phyloP scores from a whole-genome alignment of 768 basidiomycete species.

The Suillus ampliporus region DNA sequence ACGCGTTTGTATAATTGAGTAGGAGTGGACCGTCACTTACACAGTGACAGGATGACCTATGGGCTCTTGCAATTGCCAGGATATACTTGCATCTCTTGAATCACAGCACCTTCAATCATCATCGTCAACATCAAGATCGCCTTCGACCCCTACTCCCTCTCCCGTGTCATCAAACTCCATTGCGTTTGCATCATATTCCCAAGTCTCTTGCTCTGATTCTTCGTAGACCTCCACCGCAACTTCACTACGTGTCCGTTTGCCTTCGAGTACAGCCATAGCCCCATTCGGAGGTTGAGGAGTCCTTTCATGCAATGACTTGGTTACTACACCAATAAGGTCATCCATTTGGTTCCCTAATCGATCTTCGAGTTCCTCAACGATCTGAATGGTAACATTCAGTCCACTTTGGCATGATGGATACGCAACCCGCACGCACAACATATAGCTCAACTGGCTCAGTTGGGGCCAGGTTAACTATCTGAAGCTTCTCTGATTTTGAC shows the following conservation, averaged over 20 bases:
- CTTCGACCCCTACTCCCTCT: slow-evolving; percentile 69
- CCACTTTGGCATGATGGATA: background rate
- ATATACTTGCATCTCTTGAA: background rate
- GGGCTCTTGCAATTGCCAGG: background rate
- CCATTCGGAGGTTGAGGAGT: background rate
- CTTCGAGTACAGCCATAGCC: background rate
- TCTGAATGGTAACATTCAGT: slow-evolving; percentile 49
- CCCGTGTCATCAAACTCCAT: slow-evolving; percentile 68
- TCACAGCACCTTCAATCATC: slow-evolving; percentile 46
- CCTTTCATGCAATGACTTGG: slow-evolving; percentile 40
- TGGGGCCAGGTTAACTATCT: slow-evolving; percentile 90
- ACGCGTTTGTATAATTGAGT: background rate
- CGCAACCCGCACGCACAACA: slow-evolving; percentile 59
- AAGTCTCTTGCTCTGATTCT: slow-evolving; percentile 30
- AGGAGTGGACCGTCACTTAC: background rate
- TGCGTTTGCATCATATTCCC: slow-evolving; percentile 51
- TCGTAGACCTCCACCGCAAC: slow-evolving; percentile 23
- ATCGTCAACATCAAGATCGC: slow-evolving; percentile 73
- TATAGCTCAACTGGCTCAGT: slow-evolving; percentile 85
- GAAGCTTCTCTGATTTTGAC: slow-evolving; percentile 92
- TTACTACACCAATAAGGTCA: slow-evolving; percentile 65
- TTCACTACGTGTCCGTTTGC: background rate
- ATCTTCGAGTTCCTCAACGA: slow-evolving; percentile 91
- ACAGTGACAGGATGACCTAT: background rate
- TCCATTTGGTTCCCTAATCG: slow-evolving; percentile 74